These are phyloP conservation scores for Tricholoma sp. DNA, from an alignment of 768 basidiomycete genomes.

Conservation along the genomic window DNA sequence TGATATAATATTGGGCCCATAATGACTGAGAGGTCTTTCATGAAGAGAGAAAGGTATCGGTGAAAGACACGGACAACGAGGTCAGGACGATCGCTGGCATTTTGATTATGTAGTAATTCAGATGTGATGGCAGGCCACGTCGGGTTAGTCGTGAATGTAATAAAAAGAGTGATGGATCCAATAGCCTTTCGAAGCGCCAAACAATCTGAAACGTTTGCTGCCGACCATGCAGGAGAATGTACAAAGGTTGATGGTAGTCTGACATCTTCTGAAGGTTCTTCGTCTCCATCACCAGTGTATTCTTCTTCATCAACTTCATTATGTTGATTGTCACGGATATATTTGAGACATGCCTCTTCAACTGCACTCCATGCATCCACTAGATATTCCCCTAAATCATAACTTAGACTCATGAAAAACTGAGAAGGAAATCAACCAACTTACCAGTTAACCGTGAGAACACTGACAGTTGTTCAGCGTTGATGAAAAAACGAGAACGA, in stretches of 20 bases:
- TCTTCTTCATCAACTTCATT: no score
- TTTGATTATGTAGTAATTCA: background rate
- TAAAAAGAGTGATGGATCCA: slow-evolving; percentile 30
- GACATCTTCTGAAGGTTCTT: no score
- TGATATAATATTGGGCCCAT: slow-evolving; percentile 21
- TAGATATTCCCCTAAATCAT: no score
- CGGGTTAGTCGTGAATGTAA: slow-evolving; percentile 35
- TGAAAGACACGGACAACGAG: slow-evolving; percentile 18
- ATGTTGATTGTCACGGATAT: no score
- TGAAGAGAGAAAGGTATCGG: slow-evolving; percentile 18
- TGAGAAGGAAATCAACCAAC: no score
- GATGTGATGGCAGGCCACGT: slow-evolving; percentile 14
- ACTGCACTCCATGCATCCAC: no score
- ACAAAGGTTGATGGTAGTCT: slow-evolving; percentile 24
- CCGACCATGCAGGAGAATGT: slow-evolving; percentile 22
- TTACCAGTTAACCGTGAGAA: no score
- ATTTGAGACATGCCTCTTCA: no score
- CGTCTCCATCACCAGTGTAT: no score
- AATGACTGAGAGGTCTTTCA: slow-evolving; percentile 19
- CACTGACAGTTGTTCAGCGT: no score
- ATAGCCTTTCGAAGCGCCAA: slow-evolving; percentile 23
- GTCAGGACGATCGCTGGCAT: slow-evolving; percentile 10
- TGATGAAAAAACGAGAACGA: no score
- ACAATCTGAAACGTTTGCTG: slow-evolving; percentile 32
- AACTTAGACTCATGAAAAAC: no score